Conservation (phyloP, 2,329 filamentous ascomycete species). For the Aspergillus piperis region DNA sequence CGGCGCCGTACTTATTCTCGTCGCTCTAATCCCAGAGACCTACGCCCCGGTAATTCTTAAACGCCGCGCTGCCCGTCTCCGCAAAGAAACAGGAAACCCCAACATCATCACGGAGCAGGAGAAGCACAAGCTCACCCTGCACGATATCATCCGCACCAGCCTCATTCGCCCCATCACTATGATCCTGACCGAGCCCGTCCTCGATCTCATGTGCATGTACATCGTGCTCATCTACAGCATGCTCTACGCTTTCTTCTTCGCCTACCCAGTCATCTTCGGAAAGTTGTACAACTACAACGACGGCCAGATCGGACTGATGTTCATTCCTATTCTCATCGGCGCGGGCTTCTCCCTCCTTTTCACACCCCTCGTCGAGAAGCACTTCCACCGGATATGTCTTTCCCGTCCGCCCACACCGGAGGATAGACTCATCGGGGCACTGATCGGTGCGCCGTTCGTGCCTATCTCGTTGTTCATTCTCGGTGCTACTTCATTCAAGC, state of each 20-base stretch:
- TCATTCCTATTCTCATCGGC: constrained; percentile 37
- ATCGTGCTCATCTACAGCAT: constrained; percentile 60
- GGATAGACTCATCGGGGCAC: constrained; percentile 73
- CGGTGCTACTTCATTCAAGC: constrained; percentile 63
- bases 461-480: constrained; percentile 64
- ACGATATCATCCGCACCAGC: constrained; percentile 62
- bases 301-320: constrained; percentile 47
- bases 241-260: constrained; percentile 49
- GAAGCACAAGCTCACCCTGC: constrained; percentile 24
- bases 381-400: constrained; percentile 65
- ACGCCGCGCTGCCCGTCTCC: constrained; percentile 33
- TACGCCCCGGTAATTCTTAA: constrained; percentile 38
- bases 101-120: constrained; percentile 38
- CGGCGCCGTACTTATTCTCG: constrained; percentile 25
- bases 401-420: constrained; percentile 72
- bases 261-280: constrained; percentile 67
- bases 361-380: constrained; percentile 63
- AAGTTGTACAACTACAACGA: constrained; percentile 60
- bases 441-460: constrained; percentile 68
- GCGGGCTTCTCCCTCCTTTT: constrained; percentile 33
- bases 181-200: constrained; percentile 59
- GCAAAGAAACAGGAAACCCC: constrained; percentile 35
- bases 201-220: constrained; percentile 67
- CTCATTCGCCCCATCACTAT: constrained; percentile 76
- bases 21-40: constrained; percentile 37